A percentile compares a stretch with the other conserved stretches of the same genome.
These are phyloP conservation scores for Wickerhamomyces chambardii DNA, from an alignment of 805 yeast genomes.

Conservation along the genomic window DNA sequence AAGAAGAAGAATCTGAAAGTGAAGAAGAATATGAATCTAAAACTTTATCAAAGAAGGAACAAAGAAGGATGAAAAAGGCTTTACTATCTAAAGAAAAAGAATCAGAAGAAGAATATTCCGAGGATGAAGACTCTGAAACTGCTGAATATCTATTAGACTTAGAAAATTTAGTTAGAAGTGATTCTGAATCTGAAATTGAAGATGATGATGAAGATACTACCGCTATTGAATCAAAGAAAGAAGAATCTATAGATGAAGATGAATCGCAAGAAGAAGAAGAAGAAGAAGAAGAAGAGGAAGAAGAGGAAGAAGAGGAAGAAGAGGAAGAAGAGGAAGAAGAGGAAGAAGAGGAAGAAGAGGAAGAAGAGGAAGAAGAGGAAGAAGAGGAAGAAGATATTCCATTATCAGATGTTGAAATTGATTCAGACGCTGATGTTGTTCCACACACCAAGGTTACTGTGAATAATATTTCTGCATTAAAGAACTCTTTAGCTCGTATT, in stretches of 20 bases:
- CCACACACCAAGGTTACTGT: slow-evolving; percentile 87
- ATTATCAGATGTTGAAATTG: slow-evolving; percentile 84
- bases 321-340: slow-evolving; percentile 34
- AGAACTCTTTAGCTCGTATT: slow-evolving; percentile 58
- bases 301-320: slow-evolving; percentile 28
- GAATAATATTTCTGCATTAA: slow-evolving; percentile 80
- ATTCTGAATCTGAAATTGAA: slow-evolving; percentile 24
- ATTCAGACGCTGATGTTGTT: slow-evolving; percentile 90
- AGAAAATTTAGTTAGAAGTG: slow-evolving; percentile 48
- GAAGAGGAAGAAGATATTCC: slow-evolving; percentile 80
- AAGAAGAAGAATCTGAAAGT: slow-evolving; percentile 9
- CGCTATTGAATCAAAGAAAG: no score
- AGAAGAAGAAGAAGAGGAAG: slow-evolving; percentile 25
- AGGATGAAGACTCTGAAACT: slow-evolving; percentile 34
- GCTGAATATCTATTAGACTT: slow-evolving; percentile 38
- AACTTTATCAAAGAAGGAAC: slow-evolving; percentile 53
- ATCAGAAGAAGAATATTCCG: slow-evolving; percentile 30
- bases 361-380: slow-evolving; percentile 46
- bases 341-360: slow-evolving; percentile 37
- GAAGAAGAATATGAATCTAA: slow-evolving; percentile 35
- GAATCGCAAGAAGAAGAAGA: no score
- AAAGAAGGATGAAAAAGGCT: slow-evolving; percentile 47
- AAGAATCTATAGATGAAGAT: no score
- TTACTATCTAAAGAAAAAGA: slow-evolving; percentile 13
- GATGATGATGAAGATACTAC: slow-evolving; percentile 26